A percentile compares a stretch with the other conserved stretches of the same genome.
Evolutionary conservation across 1,284 basidiomycete genomes (phyloP).

Genomic region (Rhizoctonia solani): DNA sequence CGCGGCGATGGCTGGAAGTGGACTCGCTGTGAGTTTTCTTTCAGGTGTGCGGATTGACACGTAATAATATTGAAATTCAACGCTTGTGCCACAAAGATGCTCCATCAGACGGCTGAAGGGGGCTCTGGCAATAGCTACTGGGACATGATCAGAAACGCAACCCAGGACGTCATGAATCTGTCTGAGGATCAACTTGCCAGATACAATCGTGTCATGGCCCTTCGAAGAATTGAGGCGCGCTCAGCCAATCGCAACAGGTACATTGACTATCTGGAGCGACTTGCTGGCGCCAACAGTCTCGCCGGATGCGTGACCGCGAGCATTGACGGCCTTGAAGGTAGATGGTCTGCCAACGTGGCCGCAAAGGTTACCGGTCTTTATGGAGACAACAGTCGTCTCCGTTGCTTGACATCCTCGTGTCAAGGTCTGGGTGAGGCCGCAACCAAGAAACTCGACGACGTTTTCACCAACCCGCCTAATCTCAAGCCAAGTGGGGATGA

Average conservation of each 20-base stretch:
- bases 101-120: not conserved
- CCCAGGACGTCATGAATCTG: not conserved
- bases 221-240: not conserved
- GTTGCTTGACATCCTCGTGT: not conserved
- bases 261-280: not conserved
- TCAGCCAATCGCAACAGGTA: not conserved
- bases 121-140: not conserved
- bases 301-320: not conserved
- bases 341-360: not conserved
- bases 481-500: not conserved
- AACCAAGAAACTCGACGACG: not conserved
- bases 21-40: not conserved
- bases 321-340: constrained; percentile 3
- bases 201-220: not conserved
- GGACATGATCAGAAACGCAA: not conserved
- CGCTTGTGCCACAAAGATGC: not conserved
- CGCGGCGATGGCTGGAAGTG: not conserved
- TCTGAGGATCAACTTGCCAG: not conserved
- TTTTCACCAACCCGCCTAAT: not conserved
- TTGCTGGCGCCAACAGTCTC: not conserved
- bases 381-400: constrained; percentile 1
- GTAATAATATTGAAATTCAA: not conserved
- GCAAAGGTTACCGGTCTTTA: not conserved
- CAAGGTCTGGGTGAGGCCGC: not conserved
- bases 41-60: not conserved